phyloP scores from a whole-genome alignment of 306 rosid species.

The Pyrus bretschneideri region DNA sequence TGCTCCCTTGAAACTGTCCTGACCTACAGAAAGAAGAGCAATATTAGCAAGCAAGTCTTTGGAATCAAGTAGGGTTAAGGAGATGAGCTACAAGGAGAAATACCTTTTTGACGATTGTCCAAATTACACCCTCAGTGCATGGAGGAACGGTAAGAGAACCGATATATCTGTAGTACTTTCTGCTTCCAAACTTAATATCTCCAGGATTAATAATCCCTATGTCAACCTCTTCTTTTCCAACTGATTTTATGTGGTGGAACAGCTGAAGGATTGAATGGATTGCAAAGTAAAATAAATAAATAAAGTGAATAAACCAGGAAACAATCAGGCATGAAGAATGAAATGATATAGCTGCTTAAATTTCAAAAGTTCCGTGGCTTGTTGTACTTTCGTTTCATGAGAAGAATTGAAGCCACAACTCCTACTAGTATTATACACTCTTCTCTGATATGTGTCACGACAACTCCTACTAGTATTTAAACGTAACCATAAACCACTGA shows the following conservation, averaged over 20 bases:
- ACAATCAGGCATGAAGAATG: not conserved
- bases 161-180: conserved; percentile 64
- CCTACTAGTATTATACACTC: not conserved
- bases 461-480: not conserved
- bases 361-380: not conserved
- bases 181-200: conserved; percentile 42
- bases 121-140: conserved; percentile 65
- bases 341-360: not conserved
- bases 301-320: not conserved
- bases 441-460: not conserved
- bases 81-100: not conserved
- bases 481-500: no score
- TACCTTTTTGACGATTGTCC: conserved; percentile 66
- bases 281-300: not conserved
- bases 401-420: not conserved
- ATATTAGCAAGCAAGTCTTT: not conserved
- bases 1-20: conserved; percentile 62
- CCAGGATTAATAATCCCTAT: conserved; percentile 50
- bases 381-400: not conserved
- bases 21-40: conserved; percentile 30
- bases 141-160: conserved; percentile 84
- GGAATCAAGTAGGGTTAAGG: not conserved
- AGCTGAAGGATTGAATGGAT: conserved; percentile 27
- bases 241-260: conserved; percentile 25
- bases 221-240: conserved; percentile 31